phyloP scores from a whole-genome alignment of 495 filamentous ascomycete genomes.

The Hypoxylon subgilvum region DNA sequence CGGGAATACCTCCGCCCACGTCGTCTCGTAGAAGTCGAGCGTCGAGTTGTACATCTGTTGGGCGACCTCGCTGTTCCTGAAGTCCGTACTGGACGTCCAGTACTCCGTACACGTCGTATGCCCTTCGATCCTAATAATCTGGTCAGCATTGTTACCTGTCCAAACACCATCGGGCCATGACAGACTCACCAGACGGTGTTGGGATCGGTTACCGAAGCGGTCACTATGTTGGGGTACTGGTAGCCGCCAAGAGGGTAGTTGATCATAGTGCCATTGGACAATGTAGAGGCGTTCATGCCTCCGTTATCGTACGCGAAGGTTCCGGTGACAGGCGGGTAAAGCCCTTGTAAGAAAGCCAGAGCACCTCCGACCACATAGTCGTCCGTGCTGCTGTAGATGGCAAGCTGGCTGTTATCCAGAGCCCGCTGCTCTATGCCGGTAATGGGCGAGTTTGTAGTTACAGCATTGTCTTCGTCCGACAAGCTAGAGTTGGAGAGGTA shows the following conservation, averaged over 20 bases:
- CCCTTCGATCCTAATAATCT: slow-evolving; percentile 41
- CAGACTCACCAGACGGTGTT: slow-evolving; percentile 46
- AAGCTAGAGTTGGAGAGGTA: slow-evolving; percentile 41
- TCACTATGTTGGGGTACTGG: slow-evolving; percentile 50
- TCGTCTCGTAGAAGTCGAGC: slow-evolving; percentile 42
- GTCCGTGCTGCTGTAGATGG: slow-evolving; percentile 43
- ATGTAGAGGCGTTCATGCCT: slow-evolving; percentile 38
- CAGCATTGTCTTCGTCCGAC: slow-evolving; percentile 25
- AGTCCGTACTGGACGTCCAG: slow-evolving; percentile 32
- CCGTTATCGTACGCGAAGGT: slow-evolving; percentile 37
- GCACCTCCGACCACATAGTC: slow-evolving; percentile 43
- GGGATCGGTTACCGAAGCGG: slow-evolving; percentile 38
- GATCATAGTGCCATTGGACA: slow-evolving; percentile 40
- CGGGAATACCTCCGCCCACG: slow-evolving; percentile 42
- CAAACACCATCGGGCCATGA: background rate
- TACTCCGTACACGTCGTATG: slow-evolving; percentile 42
- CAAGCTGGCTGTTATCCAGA: slow-evolving; percentile 50
- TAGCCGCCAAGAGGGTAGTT: slow-evolving; percentile 50
- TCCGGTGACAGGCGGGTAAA: slow-evolving; percentile 48
- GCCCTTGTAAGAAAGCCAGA: slow-evolving; percentile 50
- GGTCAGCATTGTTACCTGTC: background rate
- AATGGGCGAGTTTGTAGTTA: slow-evolving; percentile 41
- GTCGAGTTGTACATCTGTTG: slow-evolving; percentile 36
- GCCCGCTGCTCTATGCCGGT: slow-evolving; percentile 41
- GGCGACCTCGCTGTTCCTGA: slow-evolving; percentile 27